Conservation (phyloP, 106 monocot genomes). For the Hemerocallis citrina region DNA sequence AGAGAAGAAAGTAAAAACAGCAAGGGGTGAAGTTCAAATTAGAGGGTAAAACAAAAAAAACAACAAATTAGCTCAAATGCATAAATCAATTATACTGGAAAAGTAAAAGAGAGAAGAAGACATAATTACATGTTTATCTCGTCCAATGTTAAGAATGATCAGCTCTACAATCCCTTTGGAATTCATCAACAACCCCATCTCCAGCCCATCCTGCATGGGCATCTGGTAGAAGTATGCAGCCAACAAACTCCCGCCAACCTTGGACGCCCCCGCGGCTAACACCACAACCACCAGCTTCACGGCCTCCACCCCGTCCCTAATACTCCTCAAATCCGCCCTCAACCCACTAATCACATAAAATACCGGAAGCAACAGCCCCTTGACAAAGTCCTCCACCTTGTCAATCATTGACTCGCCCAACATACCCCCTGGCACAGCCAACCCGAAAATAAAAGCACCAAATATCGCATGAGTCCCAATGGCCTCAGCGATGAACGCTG, state of each 20-base stretch:
- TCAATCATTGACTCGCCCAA: conserved; percentile 15
- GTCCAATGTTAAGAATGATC: conserved; percentile 18
- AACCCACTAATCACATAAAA: conserved; percentile 18
- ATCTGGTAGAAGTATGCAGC: conserved; percentile 1
- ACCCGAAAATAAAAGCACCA: conserved; percentile 22
- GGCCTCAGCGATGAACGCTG: conserved; percentile 12
- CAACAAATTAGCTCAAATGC: no score
- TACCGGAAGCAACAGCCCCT: conserved; percentile 20
- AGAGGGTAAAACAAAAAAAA: no score
- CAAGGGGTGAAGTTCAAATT: no score
- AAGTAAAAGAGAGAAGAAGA: neutral
- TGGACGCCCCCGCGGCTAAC: neutral
- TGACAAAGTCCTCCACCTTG: conserved; percentile 28
- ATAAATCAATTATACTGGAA: neutral
- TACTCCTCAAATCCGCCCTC: neutral
- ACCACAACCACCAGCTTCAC: neutral
- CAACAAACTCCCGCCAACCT: neutral
- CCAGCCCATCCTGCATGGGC: conserved; percentile 6
- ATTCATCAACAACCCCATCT: conserved; percentile 9
- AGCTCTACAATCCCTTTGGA: conserved; percentile 10
- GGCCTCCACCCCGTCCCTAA: neutral
- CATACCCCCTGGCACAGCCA: conserved; percentile 15
- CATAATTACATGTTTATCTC: conserved; percentile 4
- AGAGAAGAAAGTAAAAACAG: no score
- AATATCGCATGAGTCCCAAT: conserved; percentile 24